Percentiles rank a stretch among this genome's conserved stretches.
Evolutionary conservation across 2,329 filamentous ascomycete species (phyloP).

Genomic region (Lasiodiplodia citricola): DNA sequence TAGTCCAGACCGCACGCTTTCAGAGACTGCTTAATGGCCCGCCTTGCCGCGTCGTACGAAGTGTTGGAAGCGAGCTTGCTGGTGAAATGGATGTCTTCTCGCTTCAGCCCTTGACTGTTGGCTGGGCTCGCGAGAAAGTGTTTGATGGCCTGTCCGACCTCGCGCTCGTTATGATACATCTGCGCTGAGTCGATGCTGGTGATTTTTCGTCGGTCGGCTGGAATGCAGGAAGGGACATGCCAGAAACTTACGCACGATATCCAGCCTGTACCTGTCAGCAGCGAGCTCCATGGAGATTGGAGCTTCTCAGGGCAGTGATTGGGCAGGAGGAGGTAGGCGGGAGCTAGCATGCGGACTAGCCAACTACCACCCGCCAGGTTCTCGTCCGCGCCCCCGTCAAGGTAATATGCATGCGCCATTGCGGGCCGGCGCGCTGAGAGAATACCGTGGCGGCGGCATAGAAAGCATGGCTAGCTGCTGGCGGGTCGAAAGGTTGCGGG

Average conservation of each 20-base stretch:
- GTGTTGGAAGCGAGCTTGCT: constrained; percentile 74
- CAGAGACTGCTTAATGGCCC: constrained; percentile 69
- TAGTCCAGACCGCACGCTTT: constrained; percentile 72
- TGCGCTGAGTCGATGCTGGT: constrained; percentile 63
- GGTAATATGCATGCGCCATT: not conserved
- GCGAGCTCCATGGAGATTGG: not conserved
- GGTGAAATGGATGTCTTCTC: constrained; percentile 79
- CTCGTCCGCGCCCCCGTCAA: not conserved
- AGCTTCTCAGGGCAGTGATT: not conserved
- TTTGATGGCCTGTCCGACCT: constrained; percentile 69
- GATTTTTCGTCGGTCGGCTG: not conserved
- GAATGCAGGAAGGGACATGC: constrained; percentile 4
- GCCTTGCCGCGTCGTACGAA: constrained; percentile 70
- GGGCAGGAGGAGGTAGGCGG: constrained; percentile 18
- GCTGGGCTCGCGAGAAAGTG: constrained; percentile 58
- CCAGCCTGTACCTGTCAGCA: constrained; percentile 46
- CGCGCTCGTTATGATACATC: constrained; percentile 73
- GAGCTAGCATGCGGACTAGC: constrained; percentile 23
- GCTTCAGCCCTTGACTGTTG: constrained; percentile 59
- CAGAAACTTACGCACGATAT: constrained; percentile 48
- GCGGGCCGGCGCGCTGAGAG: not conserved
- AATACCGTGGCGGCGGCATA: not conserved
- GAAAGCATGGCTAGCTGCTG: not conserved
- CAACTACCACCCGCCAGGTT: not conserved
- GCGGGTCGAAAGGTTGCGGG: not conserved